phyloP scores from a whole-genome alignment of 495 filamentous ascomycete genomes.

The Penicillium crystallinum region DNA sequence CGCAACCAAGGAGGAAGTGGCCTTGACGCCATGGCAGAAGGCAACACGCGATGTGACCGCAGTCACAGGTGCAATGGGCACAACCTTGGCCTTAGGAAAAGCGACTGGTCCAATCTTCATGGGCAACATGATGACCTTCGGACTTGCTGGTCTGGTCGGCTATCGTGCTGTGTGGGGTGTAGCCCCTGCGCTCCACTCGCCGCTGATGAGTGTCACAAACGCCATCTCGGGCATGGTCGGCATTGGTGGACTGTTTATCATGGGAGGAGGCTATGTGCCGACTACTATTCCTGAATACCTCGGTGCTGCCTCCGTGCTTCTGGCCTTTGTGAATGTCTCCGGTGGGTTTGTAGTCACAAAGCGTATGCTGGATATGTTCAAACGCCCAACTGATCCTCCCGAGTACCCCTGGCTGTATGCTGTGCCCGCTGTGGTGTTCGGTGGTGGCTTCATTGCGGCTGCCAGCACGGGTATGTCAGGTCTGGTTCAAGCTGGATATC shows the following conservation, averaged over 20 bases:
- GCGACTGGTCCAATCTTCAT: conserved; percentile 73
- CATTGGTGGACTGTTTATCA: conserved; percentile 74
- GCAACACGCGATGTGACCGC: conserved; percentile 61
- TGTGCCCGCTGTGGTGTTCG: conserved; percentile 66
- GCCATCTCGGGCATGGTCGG: conserved; percentile 83
- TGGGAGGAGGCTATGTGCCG: conserved; percentile 69
- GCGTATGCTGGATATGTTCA: conserved; percentile 91
- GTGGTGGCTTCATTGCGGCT: conserved; percentile 69
- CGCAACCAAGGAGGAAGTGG: conserved; percentile 49
- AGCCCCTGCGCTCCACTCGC: conserved; percentile 68
- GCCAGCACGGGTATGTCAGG: conserved; percentile 73
- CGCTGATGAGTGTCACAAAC: conserved; percentile 82
- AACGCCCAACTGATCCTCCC: conserved; percentile 70
- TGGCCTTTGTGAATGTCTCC: conserved; percentile 77
- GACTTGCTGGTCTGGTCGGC: conserved; percentile 70
- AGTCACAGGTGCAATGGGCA: conserved; percentile 68
- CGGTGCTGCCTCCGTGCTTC: conserved; percentile 69
- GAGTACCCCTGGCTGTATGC: conserved; percentile 83
- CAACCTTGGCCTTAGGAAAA: conserved; percentile 67
- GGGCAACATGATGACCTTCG: conserved; percentile 74
- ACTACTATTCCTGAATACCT: conserved; percentile 70
- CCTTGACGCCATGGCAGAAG: conserved; percentile 73
- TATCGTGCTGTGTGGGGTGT: conserved; percentile 82
- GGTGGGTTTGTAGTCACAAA: conserved; percentile 82
- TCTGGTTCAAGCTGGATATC: conserved; percentile 73